Base-by-base conservation (phyloP, 1,284 basidiomycete species). In the Pseudozyma sp. region DNA sequence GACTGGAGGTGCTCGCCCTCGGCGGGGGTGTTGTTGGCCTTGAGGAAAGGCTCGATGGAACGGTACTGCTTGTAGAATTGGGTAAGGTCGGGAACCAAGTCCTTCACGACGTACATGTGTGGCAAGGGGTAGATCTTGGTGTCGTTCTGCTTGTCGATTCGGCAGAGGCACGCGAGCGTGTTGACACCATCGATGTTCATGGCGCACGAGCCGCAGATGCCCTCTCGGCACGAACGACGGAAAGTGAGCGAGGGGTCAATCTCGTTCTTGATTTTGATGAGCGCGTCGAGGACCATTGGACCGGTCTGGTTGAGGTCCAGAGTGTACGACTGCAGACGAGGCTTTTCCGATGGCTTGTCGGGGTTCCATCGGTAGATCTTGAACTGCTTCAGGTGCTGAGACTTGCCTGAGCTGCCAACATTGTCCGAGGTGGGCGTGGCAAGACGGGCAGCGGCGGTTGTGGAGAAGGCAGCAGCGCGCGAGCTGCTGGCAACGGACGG, bases 31-130 rank as follows among this genome's bases (percentile, higher is more conserved):
- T 75, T 71, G 53, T 68, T 75, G 19, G 78, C 61, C 78, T 85
- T 82, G 54, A 85, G 76, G 79, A 78, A 85, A 39, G 84, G 84
- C 86, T 99, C 91, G 85, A 99, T 97, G 42, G 94, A 95, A 87
- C 98, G 98, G 92, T 99, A 98, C 86, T 99, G 96, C 87, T 99
- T 97, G 90, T 96, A 97, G 89, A 94, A 96, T 75, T 91, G 90
- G 11, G 92, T 93, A 75, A 94, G 88, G 86, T 89, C 88, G 49
- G 88, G 94, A 2, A 99, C 94, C 80, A 99, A 91, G 87, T 99
- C 96, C 88, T 98, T 99, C 86, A 99, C 95, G 82, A 99, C 90
- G 87, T 97, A 97, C 95, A 97, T 94, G 87, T 98, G 95, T 17
- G 96, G 96, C n/a, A 99, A 88, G 44, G 96, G 96, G 86, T 99